A percentile compares a stretch with the other conserved stretches of the same genome.
phyloP scores from a whole-genome alignment of 352 stramenopile species.

The Phytophthora sp. region DNA sequence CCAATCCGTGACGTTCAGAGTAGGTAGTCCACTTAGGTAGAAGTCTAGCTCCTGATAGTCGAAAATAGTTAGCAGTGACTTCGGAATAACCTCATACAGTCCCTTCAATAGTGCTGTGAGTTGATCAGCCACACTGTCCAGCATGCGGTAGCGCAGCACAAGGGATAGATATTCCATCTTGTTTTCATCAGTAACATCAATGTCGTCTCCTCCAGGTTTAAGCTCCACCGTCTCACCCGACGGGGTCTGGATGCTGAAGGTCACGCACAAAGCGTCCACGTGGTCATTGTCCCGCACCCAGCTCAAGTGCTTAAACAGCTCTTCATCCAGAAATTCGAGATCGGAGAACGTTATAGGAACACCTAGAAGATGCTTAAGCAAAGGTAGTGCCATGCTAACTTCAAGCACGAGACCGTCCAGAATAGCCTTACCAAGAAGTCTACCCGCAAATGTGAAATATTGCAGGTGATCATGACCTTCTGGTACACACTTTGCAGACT shows the following conservation, averaged over 20 bases:
- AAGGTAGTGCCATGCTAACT: constrained; percentile 93
- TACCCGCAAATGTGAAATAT: constrained; percentile 96
- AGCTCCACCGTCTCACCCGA: constrained; percentile 89
- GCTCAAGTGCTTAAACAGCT: constrained; percentile 72
- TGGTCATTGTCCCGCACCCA: constrained; percentile 81
- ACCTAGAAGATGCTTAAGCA: constrained; percentile 85
- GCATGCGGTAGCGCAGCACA: constrained; percentile 94
- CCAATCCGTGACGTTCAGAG: constrained; percentile 91
- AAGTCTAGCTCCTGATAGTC: constrained; percentile 97
- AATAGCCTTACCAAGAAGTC: constrained; percentile 98
- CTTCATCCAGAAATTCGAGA: constrained; percentile 84
- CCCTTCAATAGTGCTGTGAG: constrained; percentile 92
- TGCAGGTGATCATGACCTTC: constrained; percentile 72
- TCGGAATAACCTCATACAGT: constrained; percentile 93
- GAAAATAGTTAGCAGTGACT: constrained; percentile 89
- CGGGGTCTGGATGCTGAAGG: constrained; percentile 66
- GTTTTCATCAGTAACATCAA: constrained; percentile 95
- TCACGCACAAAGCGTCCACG: constrained; percentile 75
- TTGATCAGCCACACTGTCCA: constrained; percentile 90
- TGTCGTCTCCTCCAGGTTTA: constrained; percentile 87
- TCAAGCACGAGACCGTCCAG: constrained; percentile 97
- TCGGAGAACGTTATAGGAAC: constrained; percentile 89
- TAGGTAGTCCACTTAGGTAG: constrained; percentile 88
- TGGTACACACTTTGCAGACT: constrained; percentile 45
- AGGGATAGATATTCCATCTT: constrained; percentile 95